Conservation (phyloP, 345 rosid species). For the Gossypium sturtianum region DNA sequence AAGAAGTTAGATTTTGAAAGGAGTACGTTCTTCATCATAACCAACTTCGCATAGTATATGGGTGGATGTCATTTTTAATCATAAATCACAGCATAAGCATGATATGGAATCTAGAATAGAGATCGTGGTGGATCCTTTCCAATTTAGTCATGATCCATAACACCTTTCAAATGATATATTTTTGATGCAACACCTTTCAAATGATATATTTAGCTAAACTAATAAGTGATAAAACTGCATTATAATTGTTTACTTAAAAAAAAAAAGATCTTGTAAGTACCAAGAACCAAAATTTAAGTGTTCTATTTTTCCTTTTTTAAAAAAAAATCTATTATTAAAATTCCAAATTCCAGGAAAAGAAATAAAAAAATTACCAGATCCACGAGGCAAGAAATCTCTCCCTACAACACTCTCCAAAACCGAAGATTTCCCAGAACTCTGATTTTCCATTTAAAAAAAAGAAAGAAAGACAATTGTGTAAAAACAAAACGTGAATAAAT, state of each 20-base stretch:
- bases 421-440: constrained; percentile 99
- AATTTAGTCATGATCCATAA: constrained; percentile 3
- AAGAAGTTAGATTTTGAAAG: not conserved
- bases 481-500: not conserved
- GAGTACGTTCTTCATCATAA: not conserved
- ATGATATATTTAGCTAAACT: not conserved
- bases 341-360: not conserved
- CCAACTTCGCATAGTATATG: not conserved
- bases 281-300: constrained; percentile 14
- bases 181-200: not conserved
- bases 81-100: not conserved
- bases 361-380: constrained; percentile 67
- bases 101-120: constrained; percentile 1
- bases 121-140: not conserved
- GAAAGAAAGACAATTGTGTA: constrained; percentile 7
- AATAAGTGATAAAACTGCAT: not conserved
- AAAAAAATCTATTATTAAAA: not conserved
- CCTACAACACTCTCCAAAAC: constrained; percentile 96
- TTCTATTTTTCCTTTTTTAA: not conserved
- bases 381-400: constrained; percentile 97
- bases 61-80: not conserved
- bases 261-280: not conserved
- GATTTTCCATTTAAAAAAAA: constrained; percentile 11
- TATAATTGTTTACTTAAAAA: not conserved
- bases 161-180: not conserved